phyloP scores from a whole-genome alignment of 192 early-diverging fungal genomes.

The Linnemannia exigua region DNA sequence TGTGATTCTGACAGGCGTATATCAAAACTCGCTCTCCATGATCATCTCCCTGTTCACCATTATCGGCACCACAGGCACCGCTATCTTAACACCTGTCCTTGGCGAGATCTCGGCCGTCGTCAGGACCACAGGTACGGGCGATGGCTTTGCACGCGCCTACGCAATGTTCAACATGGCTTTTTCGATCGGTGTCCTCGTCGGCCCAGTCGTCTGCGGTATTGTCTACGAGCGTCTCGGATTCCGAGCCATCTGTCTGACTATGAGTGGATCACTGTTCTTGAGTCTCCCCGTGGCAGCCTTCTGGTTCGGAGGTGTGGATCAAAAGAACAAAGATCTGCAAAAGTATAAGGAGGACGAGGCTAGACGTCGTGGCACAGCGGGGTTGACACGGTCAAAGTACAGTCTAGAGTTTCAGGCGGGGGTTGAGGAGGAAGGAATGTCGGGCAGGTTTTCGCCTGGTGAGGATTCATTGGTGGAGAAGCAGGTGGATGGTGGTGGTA shows the following conservation, averaged over 20 bases:
- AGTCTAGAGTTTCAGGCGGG: constrained; percentile 19
- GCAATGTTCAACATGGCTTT: constrained; percentile 85
- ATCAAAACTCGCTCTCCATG: constrained; percentile 32
- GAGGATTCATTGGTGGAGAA: constrained; percentile 16
- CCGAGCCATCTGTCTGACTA: constrained; percentile 7
- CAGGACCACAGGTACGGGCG: constrained; percentile 72
- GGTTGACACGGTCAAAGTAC: constrained; percentile 22
- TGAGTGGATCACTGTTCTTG: constrained; percentile 27
- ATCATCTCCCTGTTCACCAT: constrained; percentile 38
- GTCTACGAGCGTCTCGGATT: constrained; percentile 70
- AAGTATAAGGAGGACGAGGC: constrained; percentile 44
- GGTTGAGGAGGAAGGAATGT: background rate
- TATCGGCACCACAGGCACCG: constrained; percentile 39
- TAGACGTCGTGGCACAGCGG: background rate
- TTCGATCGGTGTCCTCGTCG: constrained; percentile 78
- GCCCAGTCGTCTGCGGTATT: constrained; percentile 75
- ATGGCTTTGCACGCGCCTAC: constrained; percentile 72
- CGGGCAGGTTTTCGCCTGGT: background rate
- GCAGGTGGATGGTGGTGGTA: background rate
- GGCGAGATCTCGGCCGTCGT: constrained; percentile 65
- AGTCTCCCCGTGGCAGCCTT: constrained; percentile 14
- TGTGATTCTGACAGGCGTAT: background rate
- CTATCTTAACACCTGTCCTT: constrained; percentile 39
- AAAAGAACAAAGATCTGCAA: constrained; percentile 27
- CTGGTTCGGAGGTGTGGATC: constrained; percentile 31